These are phyloP conservation scores for Lolium multiflorum DNA, from an alignment of 176 grass and related monocot species.

Conservation along the genomic window DNA sequence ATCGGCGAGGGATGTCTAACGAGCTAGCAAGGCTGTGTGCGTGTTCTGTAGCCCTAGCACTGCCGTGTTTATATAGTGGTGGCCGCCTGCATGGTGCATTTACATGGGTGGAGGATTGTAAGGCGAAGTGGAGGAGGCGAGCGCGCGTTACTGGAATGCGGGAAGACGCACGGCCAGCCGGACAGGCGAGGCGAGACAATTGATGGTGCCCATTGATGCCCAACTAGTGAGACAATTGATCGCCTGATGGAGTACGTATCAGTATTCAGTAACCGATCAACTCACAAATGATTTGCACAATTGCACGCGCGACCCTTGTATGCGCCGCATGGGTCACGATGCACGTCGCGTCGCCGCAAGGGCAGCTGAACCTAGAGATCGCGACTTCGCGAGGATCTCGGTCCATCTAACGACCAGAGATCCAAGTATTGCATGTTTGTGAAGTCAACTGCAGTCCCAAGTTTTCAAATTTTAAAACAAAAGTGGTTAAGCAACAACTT, in stretches of 20 bases:
- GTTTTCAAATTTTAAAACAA: no score
- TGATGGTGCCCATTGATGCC: not conserved
- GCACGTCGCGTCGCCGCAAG: no score
- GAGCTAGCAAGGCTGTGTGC: not conserved
- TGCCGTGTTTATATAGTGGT: conserved; percentile 1
- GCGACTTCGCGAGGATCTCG: no score
- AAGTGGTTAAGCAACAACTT: no score
- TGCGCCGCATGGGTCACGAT: no score
- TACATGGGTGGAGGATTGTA: no score
- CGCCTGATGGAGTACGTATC: not conserved
- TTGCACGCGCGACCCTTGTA: not conserved
- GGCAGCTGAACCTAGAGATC: no score
- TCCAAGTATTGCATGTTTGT: no score
- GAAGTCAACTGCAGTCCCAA: no score
- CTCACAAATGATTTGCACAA: not conserved
- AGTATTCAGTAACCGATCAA: not conserved
- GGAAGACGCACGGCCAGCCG: not conserved
- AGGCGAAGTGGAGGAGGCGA: conserved; percentile 23
- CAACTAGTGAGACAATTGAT: not conserved
- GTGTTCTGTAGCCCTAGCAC: not conserved
- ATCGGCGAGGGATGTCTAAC: not conserved
- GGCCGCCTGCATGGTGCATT: no score
- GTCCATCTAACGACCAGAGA: no score
- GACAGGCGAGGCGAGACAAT: not conserved
- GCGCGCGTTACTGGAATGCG: not conserved